Evolutionary conservation across 768 basidiomycete genomes (phyloP), one percentile per base, ranked within the genome.

Genomic region (Scleroderma citrinum): DNA sequence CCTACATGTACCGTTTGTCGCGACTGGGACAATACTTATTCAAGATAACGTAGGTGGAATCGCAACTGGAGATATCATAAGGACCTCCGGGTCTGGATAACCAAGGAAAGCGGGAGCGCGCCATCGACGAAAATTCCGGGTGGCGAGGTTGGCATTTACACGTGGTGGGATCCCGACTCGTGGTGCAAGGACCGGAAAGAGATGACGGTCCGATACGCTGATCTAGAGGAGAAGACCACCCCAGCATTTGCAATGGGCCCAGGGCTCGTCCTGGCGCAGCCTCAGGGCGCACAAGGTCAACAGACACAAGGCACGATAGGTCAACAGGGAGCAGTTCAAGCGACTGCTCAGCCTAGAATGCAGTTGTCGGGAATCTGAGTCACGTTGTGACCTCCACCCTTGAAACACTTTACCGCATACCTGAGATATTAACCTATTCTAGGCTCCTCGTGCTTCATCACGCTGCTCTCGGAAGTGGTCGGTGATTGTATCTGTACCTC

Each of bases 1-100:
- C 24, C 17, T 34, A 39, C 30, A 19, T 20, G 20, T 19, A 26
- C 37, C n/a, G 5, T 19, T n/a, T 19, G 32, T 46, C 49, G 56
- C 42, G 6, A 35, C 13, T 35, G 17, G 17, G 36, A 39, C 48
- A 29, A 46, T 46, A 14, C 23, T 46, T 10, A 54, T 24, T 30
- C 20, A 34, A 38, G 43, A 39, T 40, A 20, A n/a, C 49, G 39
- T 57, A 94, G 92, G 61, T 95, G 82, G 76, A 87, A 88, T 66
- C 86, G 92, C 52, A 93, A 92, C 67, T 98, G 94, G 93, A 77
- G 94, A 52, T 96, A 87, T 69, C 93, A 96, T 80, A 96, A 93
- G 66, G 90, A 92, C 58, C 75, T 90, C 44, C 84, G 82, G 76
- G 61, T 68, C 24, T 82, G 84, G 84, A 69, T 96, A 68, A 94